Conservation (phyloP, 257 asterid genomes). For the Lithospermum erythrorhizon region DNA sequence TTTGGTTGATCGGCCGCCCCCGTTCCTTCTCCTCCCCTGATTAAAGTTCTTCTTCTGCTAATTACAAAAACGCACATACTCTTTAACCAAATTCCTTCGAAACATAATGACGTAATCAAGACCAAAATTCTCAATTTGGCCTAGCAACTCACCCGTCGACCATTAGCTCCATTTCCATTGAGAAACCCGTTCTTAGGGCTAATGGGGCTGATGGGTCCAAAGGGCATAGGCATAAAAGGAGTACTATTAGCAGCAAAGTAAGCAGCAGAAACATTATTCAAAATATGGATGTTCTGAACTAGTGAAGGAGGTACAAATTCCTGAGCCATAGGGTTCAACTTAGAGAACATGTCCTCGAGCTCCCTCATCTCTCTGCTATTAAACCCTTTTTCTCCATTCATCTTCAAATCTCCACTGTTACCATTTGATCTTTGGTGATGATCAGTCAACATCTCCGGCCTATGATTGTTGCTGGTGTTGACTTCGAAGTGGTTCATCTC, state of each 20-base stretch:
- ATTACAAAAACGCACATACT: neutral
- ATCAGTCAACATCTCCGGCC: neutral
- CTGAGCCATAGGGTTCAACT: slow-evolving; percentile 63
- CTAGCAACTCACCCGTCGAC: neutral
- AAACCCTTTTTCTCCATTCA: neutral
- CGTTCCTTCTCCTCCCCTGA: slow-evolving; percentile 32
- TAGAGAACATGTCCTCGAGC: slow-evolving; percentile 58
- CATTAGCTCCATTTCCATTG: neutral
- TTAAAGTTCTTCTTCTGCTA: slow-evolving; percentile 16
- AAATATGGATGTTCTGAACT: neutral
- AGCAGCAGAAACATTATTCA: neutral
- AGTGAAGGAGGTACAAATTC: slow-evolving; percentile 64
- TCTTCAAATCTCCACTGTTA: neutral
- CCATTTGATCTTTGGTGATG: neutral
- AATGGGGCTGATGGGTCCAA: neutral
- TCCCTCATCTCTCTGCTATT: slow-evolving; percentile 55
- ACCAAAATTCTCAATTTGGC: neutral
- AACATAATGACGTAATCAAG: neutral
- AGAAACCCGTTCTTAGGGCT: neutral
- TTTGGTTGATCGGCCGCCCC: slow-evolving; percentile 31
- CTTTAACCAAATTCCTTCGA: neutral
- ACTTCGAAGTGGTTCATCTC: too few relatives aligned
- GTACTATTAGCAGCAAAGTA: neutral
- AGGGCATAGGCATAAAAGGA: neutral
- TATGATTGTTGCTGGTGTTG: neutral